Base-by-base conservation (phyloP, 805 yeast species). In the Candida insectalens region DNA sequence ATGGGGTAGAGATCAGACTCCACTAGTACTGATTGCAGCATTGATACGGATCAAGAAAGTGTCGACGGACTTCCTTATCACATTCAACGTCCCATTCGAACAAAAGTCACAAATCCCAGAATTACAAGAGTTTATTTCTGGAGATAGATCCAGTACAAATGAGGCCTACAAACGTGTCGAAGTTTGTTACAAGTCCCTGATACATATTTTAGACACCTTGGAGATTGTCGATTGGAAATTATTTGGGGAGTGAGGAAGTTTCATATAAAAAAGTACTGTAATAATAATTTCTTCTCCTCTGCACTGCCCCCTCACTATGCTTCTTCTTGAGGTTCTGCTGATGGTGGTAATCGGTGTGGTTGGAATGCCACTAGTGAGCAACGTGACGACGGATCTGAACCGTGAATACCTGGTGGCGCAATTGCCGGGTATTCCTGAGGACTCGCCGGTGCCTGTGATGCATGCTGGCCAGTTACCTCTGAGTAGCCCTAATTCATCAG, bases 401-500 rank as follows among this genome's bases (percentile, higher is more conserved):
- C n/a, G n/a, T n/a, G n/a, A n/a, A n/a, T n/a, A n/a, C n/a, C n/a
- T n/a, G n/a, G n/a, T n/a, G n/a, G n/a, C n/a, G n/a, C n/a, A n/a
- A n/a, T n/a, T n/a, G n/a, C n/a, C n/a, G n/a, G n/a, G n/a, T n/a
- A n/a, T n/a, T n/a, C n/a, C n/a, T n/a, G n/a, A n/a, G n/a, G n/a
- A n/a, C n/a, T n/a, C 29, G 4, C 58, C 55, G n/a, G 47, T 58
- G 5, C 77, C 74, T 8, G 51, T 62, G 30, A 76, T 76, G 81
- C 67, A 65, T 51, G 72, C 84, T 3, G 84, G 94, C 3, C 80
- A 77, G 41, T 47, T 84, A 8, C 74, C 74, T 37, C 56, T 79
- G 14, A 67, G 67, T 38, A 59, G 67, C 2, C 71, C 66, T 26
- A 65, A 67, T 40, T 58, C 69, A 26, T 74, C 79, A 20, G 66